A percentile compares a stretch with the other conserved stretches of the same genome.
phyloP scores from a whole-genome alignment of 2,329 filamentous ascomycete species.

The Diaporthe ilicicola region DNA sequence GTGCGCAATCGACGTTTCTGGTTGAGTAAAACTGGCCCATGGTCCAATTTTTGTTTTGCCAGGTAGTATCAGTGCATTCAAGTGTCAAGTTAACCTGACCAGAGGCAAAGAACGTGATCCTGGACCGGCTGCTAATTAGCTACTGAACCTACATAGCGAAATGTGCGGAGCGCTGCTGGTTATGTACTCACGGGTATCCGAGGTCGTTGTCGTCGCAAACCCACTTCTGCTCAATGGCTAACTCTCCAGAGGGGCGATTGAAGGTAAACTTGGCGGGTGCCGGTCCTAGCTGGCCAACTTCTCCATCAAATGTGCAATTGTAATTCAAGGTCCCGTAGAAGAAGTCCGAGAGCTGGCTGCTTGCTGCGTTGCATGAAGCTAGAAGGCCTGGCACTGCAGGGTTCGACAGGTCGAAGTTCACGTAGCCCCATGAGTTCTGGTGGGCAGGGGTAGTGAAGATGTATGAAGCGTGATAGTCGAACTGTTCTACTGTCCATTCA shows the following conservation, averaged over 20 bases:
- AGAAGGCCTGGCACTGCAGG: conserved; percentile 47
- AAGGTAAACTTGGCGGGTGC: conserved; percentile 53
- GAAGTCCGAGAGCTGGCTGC: conserved; percentile 55
- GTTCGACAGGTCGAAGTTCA: conserved; percentile 60
- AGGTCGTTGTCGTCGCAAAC: conserved; percentile 51
- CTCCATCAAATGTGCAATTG: conserved; percentile 48
- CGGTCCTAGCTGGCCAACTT: conserved; percentile 34
- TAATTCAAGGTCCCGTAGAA: conserved; percentile 59
- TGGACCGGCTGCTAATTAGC: conserved; percentile 28
- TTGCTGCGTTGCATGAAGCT: conserved; percentile 50
- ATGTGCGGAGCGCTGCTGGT: not conserved
- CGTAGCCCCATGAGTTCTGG: conserved; percentile 57
- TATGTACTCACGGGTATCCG: conserved; percentile 48
- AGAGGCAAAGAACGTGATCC: conserved; percentile 44
- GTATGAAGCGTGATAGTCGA: conserved; percentile 59
- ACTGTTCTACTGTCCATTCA: conserved; percentile 52
- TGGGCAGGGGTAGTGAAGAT: conserved; percentile 60
- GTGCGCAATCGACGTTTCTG: conserved; percentile 44
- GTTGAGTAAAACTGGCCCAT: conserved; percentile 50
- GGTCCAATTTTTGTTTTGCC: conserved; percentile 50
- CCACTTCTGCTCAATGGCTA: conserved; percentile 60
- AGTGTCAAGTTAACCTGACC: conserved; percentile 46
- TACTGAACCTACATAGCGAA: not conserved
- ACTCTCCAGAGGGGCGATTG: conserved; percentile 44
- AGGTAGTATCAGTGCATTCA: conserved; percentile 45